A percentile compares a stretch with the other conserved stretches of the same genome.
Evolutionary conservation across 768 basidiomycete genomes (phyloP).

Genomic region (Tulasnella sp.): DNA sequence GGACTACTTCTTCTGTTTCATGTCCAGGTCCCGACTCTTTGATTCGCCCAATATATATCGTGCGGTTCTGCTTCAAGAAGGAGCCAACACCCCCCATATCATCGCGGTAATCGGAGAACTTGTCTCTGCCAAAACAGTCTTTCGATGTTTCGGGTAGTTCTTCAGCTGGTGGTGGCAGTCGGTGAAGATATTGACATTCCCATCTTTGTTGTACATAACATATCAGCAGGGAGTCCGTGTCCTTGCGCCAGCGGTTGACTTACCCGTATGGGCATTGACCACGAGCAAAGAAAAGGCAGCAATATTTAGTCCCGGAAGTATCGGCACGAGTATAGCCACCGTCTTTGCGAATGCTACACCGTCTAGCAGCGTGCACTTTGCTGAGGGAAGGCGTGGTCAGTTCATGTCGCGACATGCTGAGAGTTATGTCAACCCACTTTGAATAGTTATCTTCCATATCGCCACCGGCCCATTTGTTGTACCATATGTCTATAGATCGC

Average conservation of each 20-base stretch:
- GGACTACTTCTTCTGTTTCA: constrained; percentile 89
- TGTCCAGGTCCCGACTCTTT: constrained; percentile 82
- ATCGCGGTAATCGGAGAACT: constrained; percentile 94
- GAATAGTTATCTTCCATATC: constrained; percentile 96
- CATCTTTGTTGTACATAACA: constrained; percentile 14
- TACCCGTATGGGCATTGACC: constrained; percentile 98
- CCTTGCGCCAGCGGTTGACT: constrained; percentile 36
- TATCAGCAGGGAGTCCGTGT: neutral
- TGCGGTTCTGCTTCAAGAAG: constrained; percentile 90
- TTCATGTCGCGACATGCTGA: neutral
- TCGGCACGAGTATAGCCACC: constrained; percentile 93
- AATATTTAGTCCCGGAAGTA: constrained; percentile 86
- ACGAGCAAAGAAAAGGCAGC: constrained; percentile 90
- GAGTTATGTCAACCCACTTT: constrained; percentile 53
- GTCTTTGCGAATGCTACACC: constrained; percentile 84
- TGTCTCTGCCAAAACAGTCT: constrained; percentile 95
- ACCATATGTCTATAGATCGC: constrained; percentile 77
- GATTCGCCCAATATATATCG: constrained; percentile 90
- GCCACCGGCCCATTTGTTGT: constrained; percentile 99
- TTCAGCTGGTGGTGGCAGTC: constrained; percentile 66
- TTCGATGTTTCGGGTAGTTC: constrained; percentile 85
- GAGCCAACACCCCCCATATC: constrained; percentile 99
- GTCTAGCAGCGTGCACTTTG: constrained; percentile 90
- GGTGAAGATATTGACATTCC: constrained; percentile 94
- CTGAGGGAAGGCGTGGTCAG: constrained; percentile 39